Conservation (phyloP, 192 early-diverging fungal genomes). For the Polychytrium aggregatum region DNA sequence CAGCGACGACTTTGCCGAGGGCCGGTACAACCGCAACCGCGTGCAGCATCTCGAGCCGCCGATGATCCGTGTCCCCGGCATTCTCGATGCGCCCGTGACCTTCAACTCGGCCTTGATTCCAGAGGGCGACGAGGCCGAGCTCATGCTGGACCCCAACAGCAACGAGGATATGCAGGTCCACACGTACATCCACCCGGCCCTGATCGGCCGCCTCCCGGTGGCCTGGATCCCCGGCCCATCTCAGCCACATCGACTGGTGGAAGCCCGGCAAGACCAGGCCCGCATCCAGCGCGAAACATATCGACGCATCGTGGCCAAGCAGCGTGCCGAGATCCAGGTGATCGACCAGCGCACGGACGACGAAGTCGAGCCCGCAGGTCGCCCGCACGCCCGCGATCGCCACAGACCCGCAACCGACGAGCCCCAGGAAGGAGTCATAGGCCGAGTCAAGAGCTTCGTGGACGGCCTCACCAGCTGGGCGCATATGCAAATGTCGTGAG, state of each 20-base stretch:
- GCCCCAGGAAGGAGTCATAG: slow-evolving; percentile 1
- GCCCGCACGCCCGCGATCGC: not conserved
- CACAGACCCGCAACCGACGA: not conserved
- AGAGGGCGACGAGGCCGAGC: slow-evolving; percentile 26
- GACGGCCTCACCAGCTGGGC: slow-evolving; percentile 26
- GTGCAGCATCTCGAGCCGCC: slow-evolving; percentile 39
- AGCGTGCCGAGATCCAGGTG: slow-evolving; percentile 10
- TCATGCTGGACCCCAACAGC: slow-evolving; percentile 4
- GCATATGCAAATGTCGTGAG: slow-evolving; percentile 13
- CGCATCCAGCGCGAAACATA: slow-evolving; percentile 13
- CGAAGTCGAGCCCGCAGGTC: not conserved
- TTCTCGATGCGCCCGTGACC: slow-evolving; percentile 32
- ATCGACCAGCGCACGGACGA: slow-evolving; percentile 3
- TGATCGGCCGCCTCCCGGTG: slow-evolving; percentile 36
- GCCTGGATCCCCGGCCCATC: slow-evolving; percentile 22
- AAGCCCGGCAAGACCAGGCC: slow-evolving; percentile 22
- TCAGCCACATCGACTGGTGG: slow-evolving; percentile 17
- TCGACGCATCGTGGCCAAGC: slow-evolving; percentile 18
- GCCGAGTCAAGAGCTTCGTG: slow-evolving; percentile 20
- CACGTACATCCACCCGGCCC: slow-evolving; percentile 40
- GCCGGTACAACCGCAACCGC: too few species aligned
- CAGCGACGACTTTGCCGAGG: not conserved
- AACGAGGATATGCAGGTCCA: slow-evolving; percentile 31
- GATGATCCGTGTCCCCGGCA: slow-evolving; percentile 32
- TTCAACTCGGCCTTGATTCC: slow-evolving; percentile 19